Evolutionary conservation across 257 asterid genomes (phyloP).

Genomic region (Solanum infundibuliforme): DNA sequence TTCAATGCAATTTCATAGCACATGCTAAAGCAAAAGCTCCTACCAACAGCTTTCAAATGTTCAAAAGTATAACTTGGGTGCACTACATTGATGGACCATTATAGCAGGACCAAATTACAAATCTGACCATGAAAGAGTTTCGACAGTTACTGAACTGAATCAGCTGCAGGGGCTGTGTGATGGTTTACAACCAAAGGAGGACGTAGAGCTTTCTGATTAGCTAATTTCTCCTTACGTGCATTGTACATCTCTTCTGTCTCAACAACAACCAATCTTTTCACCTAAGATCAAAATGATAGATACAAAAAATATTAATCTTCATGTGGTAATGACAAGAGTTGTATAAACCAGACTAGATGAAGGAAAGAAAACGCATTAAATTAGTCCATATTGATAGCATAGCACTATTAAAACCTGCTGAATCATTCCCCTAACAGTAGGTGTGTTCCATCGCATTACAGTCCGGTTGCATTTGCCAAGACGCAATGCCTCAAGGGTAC

Average conservation of each 20-base stretch:
- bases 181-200: slow-evolving; percentile 58
- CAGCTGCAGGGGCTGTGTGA: slow-evolving; percentile 16
- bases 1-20: not conserved
- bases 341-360: not conserved
- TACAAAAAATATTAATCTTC: not conserved
- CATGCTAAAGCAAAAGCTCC: not conserved
- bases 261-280: slow-evolving; percentile 61
- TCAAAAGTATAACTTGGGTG: not conserved
- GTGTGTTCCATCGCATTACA: slow-evolving; percentile 72
- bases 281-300: slow-evolving; percentile 19
- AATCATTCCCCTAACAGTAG: slow-evolving; percentile 85
- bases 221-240: slow-evolving; percentile 53
- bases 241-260: slow-evolving; percentile 76
- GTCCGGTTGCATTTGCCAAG: slow-evolving; percentile 87
- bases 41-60: not conserved
- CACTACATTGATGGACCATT: not conserved
- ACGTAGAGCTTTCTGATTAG: slow-evolving; percentile 49
- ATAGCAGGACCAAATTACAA: not conserved
- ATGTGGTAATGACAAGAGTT: not conserved
- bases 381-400: not conserved
- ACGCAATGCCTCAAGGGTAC: slow-evolving; percentile 86
- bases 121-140: slow-evolving; percentile 11
- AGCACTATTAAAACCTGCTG: slow-evolving; percentile 51
- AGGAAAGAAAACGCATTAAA: not conserved
- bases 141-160: slow-evolving; percentile 16